Conservation (phyloP, 768 basidiomycete species). For the Lactarius akahatsu region DNA sequence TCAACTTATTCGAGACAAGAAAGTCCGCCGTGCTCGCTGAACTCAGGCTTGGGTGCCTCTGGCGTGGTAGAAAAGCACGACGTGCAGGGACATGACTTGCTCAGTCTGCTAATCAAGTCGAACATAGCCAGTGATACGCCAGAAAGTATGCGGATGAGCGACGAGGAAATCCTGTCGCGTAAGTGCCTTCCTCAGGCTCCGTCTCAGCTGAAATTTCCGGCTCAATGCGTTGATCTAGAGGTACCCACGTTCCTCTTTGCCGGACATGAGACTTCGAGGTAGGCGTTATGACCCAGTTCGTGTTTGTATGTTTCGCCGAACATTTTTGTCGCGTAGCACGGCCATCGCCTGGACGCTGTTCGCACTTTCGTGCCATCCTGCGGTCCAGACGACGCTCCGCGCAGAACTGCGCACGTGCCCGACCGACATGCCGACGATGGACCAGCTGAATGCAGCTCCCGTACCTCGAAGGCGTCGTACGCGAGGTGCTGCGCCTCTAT, state of each 20-base stretch:
- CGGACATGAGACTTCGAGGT: conserved; percentile 34
- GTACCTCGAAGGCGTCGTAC: conserved; percentile 55
- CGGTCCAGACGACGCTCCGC: conserved; percentile 38
- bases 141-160: conserved; percentile 30
- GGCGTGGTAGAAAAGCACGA: conserved; percentile 23
- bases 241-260: no score
- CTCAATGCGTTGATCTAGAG: no score
- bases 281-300: neutral
- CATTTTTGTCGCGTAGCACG: conserved; percentile 19
- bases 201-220: no score
- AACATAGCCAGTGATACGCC: conserved; percentile 36
- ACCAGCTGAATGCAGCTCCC: conserved; percentile 30
- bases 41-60: neutral
- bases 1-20: conserved; percentile 51
- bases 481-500: conserved; percentile 35
- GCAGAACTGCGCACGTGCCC: conserved; percentile 35
- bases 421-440: conserved; percentile 32
- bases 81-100: conserved; percentile 33
- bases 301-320: neutral
- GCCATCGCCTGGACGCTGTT: conserved; percentile 41
- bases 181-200: no score
- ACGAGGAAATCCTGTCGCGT: no score
- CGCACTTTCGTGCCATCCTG: conserved; percentile 34
- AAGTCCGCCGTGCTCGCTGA: conserved; percentile 36
- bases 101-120: conserved; percentile 35